Evolutionary conservation across 768 basidiomycete genomes (phyloP).

Genomic region (Leccinum sublutescens): DNA sequence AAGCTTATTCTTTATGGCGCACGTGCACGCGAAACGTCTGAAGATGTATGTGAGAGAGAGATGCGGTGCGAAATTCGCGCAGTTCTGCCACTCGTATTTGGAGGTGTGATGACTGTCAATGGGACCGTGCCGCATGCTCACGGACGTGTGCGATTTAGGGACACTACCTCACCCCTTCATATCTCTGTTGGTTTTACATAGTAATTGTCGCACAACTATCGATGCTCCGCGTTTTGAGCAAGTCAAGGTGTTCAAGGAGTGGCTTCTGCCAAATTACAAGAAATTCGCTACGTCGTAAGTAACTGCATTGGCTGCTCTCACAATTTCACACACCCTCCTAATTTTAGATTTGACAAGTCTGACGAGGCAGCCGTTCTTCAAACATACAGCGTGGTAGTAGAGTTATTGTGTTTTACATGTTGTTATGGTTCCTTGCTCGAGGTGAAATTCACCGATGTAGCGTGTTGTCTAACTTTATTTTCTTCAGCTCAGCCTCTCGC

Average conservation of each 20-base stretch:
- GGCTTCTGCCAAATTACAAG: conserved; percentile 71
- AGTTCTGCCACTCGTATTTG: conserved; percentile 66
- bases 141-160: conserved; percentile 32
- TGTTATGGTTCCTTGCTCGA: conserved; percentile 72
- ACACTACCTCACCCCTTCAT: conserved; percentile 22
- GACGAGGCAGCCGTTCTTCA: conserved; percentile 43
- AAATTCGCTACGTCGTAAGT: conserved; percentile 52
- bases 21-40: conserved; percentile 65
- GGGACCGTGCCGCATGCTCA: conserved; percentile 3
- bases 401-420: conserved; percentile 58
- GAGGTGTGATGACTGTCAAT: conserved; percentile 38
- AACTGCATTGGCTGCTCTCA: not conserved
- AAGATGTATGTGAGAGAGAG: conserved; percentile 67
- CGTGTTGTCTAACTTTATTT: conserved; percentile 5
- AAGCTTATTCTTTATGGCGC: conserved; percentile 69
- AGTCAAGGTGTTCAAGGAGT: conserved; percentile 63
- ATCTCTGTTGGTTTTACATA: conserved; percentile 39
- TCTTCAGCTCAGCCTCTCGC: conserved; percentile 48
- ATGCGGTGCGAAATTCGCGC: conserved; percentile 65
- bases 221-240: conserved; percentile 71
- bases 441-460: conserved; percentile 37
- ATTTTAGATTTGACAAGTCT: conserved; percentile 27
- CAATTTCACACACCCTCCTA: not conserved
- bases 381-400: conserved; percentile 55
- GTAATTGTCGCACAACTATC: conserved; percentile 46